phyloP scores from a whole-genome alignment of 2,329 filamentous ascomycete genomes.

The Plectosphaerella cucumerina region DNA sequence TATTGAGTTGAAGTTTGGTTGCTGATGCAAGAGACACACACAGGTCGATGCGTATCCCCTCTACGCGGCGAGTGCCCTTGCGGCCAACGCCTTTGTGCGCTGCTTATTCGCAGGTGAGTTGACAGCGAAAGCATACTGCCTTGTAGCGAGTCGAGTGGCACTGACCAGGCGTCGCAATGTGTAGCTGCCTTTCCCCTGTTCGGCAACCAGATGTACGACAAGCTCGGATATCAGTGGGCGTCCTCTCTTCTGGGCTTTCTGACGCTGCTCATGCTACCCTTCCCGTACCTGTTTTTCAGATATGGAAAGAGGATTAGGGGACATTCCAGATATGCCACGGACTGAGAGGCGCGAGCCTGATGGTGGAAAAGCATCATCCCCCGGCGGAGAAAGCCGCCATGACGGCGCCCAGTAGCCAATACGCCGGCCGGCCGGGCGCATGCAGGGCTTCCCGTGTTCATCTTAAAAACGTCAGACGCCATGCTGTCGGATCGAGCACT shows the following conservation, averaged over 20 bases:
- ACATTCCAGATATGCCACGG: conserved; percentile 48
- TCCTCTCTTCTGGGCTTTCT: conserved; percentile 58
- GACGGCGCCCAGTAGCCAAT: too few relatives aligned
- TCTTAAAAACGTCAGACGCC: not conserved
- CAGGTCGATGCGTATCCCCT: conserved; percentile 71
- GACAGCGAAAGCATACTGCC: not conserved
- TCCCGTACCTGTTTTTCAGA: conserved; percentile 59
- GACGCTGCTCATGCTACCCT: conserved; percentile 58
- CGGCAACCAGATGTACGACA: conserved; percentile 67
- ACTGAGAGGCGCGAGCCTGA: not conserved
- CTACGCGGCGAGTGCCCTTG: conserved; percentile 73
- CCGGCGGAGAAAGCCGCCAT: too few relatives aligned
- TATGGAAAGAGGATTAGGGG: conserved; percentile 54
- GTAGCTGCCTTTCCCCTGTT: conserved; percentile 72
- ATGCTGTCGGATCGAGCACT: conserved; percentile 3
- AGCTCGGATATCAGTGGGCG: conserved; percentile 68
- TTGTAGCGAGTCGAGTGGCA: not conserved
- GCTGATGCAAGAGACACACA: conserved; percentile 18
- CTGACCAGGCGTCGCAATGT: not conserved
- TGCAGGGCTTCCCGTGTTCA: not conserved
- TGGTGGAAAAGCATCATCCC: not conserved
- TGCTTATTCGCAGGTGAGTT: conserved; percentile 66
- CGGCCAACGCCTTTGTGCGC: conserved; percentile 77
- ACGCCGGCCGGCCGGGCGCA: conserved; percentile 8
- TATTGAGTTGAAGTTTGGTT: not conserved